Evolutionary conservation across 768 basidiomycete species (phyloP).

Genomic region (Phylloporus arenicola): DNA sequence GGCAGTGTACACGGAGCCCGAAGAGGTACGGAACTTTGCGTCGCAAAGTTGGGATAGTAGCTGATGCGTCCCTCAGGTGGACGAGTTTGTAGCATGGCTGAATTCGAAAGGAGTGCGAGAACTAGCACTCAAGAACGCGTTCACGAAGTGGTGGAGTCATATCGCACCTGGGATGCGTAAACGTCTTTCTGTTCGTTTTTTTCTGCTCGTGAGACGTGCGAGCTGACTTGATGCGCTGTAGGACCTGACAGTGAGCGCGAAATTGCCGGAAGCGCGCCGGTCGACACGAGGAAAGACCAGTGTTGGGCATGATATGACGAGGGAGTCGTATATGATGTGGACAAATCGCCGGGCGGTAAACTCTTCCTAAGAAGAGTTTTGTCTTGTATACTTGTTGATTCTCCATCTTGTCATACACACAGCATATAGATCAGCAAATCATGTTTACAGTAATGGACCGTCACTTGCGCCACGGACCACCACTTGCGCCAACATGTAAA

Average conservation of each 20-base stretch:
- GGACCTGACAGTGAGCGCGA: conserved; percentile 68
- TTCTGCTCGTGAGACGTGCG: not conserved
- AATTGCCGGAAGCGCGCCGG: conserved; percentile 73
- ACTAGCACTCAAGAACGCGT: conserved; percentile 63
- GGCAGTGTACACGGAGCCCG: conserved; percentile 83
- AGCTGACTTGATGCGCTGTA: conserved; percentile 25
- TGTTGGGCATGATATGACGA: conserved; percentile 54
- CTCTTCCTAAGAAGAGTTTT: conserved; percentile 14
- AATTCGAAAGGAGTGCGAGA: conserved; percentile 91
- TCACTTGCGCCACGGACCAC: too few species aligned
- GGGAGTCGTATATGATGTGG: conserved; percentile 88
- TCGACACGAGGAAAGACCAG: conserved; percentile 64
- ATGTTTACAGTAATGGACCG: not conserved
- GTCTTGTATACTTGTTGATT: conserved; percentile 3
- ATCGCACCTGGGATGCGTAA: conserved; percentile 74
- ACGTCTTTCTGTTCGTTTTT: conserved; percentile 59
- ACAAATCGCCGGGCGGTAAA: conserved; percentile 69
- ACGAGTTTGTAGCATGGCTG: conserved; percentile 82
- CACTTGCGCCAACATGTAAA: too few species aligned
- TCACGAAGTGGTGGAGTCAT: conserved; percentile 83
- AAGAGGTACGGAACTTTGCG: conserved; percentile 57
- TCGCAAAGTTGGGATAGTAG: not conserved
- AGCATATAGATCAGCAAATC: conserved; percentile 13
- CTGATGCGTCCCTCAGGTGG: conserved; percentile 48
- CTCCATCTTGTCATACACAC: conserved; percentile 4